Evolutionary conservation across 352 stramenopile species (phyloP).

Genomic region (Pythium dissotocum): DNA sequence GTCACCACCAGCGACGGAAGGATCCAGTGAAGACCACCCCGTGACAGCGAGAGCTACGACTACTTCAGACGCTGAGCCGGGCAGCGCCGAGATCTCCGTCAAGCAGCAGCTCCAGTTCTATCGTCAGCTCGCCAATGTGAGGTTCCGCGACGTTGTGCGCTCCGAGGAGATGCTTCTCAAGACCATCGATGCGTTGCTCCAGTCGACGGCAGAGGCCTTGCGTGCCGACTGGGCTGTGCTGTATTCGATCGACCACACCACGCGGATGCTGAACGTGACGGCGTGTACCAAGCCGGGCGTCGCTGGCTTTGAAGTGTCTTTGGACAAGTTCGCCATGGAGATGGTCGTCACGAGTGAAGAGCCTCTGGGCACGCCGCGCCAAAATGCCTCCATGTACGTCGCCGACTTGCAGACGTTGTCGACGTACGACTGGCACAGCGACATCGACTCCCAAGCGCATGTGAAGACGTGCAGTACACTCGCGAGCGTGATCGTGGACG

Average conservation of each 20-base stretch:
- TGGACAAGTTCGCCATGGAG: conserved; percentile 53
- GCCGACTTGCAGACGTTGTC: conserved; percentile 42
- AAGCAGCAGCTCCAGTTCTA: conserved; percentile 64
- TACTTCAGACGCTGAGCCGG: background rate
- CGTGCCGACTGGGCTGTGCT: conserved; percentile 51
- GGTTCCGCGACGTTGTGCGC: conserved; percentile 43
- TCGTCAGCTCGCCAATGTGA: conserved; percentile 48
- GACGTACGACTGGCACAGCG: conserved; percentile 40
- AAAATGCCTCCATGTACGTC: conserved; percentile 41
- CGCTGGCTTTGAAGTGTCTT: conserved; percentile 48
- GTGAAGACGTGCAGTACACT: conserved; percentile 33
- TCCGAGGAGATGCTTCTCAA: conserved; percentile 48
- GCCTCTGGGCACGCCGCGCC: conserved; percentile 12
- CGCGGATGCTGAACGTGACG: conserved; percentile 43
- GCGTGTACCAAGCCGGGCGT: conserved; percentile 47
- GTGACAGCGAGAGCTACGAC: background rate
- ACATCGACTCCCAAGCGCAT: conserved; percentile 43
- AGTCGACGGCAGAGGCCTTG: conserved; percentile 39
- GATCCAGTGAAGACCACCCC: background rate
- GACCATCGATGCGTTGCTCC: conserved; percentile 45
- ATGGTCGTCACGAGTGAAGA: conserved; percentile 39
- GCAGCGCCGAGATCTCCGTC: conserved; percentile 9
- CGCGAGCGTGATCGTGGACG: conserved; percentile 45
- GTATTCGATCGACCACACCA: conserved; percentile 49
- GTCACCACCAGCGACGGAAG: background rate